Evolutionary conservation across 768 basidiomycete genomes (phyloP), one percentile per base, ranked within the genome.

Genomic region (Psilocybe tampanensis): DNA sequence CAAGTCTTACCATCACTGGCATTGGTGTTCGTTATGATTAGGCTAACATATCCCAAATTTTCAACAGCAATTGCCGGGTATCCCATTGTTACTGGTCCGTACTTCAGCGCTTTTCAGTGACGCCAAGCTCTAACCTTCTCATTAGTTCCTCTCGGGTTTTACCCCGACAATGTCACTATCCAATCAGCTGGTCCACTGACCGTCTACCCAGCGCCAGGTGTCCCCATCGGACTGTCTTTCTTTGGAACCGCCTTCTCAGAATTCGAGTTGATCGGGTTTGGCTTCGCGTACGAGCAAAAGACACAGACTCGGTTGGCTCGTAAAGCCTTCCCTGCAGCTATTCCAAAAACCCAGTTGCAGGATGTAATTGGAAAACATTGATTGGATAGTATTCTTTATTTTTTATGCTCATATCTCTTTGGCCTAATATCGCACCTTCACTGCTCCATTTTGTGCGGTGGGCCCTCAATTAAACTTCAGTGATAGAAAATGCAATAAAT

Each of bases 231-330:
- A 1, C 66, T 88, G 6, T 80, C 84, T 2, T 88, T 88, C 71
- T 62, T 86, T 9, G 84, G 85, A 0, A 83, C 85, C 0, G 82
- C 81, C 13, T 88, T 82, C 66, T 81, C 81, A 42, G 87, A 87
- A 54, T 81, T 79, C 63, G 68, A 77, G 18, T 73, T 88, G 44
- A 77, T 89, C 55, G 74, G 80, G 0, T 78, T 83, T 56, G 88
- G 76, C 2, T 88, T 79, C 68, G 86, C 86, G 1, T 88, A 84
- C 59, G 87, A 89, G 67, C 86, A 88, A 65, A 78, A 75, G 58
- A 88, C 87, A 3, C 74, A 81, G 54, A 80, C 78, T 1, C 68
- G 86, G 15, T 65, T 85, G 49, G 66, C 68, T 47, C 73, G 80
- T 58, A 74, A 67, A 64, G 85, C 85, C 2, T 82, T 76, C 60